Percentiles rank a stretch among this genome's conserved stretches.
Conservation (phyloP, 345 rosid species). For the Linum tenue region DNA sequence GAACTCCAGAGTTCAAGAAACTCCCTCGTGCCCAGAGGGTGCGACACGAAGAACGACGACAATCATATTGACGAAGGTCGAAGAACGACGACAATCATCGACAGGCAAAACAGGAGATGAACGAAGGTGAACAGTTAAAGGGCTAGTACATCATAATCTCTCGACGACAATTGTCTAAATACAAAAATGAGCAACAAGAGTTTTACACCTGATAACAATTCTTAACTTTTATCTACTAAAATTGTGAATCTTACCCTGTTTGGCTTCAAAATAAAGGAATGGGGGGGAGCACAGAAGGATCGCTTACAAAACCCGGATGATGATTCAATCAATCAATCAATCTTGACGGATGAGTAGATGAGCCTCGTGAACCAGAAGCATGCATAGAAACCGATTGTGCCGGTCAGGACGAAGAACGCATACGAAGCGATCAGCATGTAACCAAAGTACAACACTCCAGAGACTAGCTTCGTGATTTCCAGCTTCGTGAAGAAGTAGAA, state of each 20-base stretch:
- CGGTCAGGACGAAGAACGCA: slow-evolving; percentile 3
- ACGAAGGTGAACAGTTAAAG: not conserved
- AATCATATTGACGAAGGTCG: too few relatives aligned
- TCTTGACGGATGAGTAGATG: slow-evolving; percentile 2
- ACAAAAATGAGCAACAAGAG: not conserved
- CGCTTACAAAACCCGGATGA: not conserved
- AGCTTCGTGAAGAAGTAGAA: slow-evolving; percentile 86
- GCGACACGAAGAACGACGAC: too few relatives aligned
- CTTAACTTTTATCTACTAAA: not conserved
- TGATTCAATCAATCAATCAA: not conserved
- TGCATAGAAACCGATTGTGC: slow-evolving; percentile 3
- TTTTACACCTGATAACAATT: not conserved
- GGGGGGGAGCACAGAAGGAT: not conserved
- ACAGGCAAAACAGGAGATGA: not conserved
- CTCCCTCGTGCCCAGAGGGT: too few relatives aligned
- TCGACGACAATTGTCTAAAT: not conserved
- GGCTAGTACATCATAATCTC: slow-evolving; percentile 11
- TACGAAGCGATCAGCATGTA: slow-evolving; percentile 21
- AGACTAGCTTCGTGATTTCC: slow-evolving; percentile 62
- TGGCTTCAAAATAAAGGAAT: not conserved
- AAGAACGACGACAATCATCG: too few relatives aligned
- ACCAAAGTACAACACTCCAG: slow-evolving; percentile 58
- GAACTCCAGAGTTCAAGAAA: too few relatives aligned
- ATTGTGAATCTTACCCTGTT: not conserved
- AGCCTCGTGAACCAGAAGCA: slow-evolving; percentile 8